Base-by-base conservation (phyloP, 2,329 filamentous ascomycete species). In the Aureobasidium sp. region DNA sequence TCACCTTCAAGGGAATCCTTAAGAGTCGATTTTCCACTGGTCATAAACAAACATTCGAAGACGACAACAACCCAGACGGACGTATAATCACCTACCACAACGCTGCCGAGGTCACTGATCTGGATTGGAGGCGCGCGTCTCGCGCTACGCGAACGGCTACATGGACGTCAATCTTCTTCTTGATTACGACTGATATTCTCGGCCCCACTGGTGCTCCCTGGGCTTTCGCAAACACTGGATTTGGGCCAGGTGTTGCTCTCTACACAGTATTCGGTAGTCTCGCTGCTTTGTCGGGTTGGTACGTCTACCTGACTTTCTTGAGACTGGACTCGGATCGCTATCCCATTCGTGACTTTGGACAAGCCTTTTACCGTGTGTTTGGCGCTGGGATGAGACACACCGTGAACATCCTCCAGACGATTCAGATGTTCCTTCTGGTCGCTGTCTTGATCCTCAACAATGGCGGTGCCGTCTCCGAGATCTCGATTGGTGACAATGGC, bases 381-480 rank as follows among this genome's bases (percentile, higher is more conserved):
- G 76, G 76, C 9, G 62, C 66, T 2, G 68, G 64, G 59, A 72
- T 72, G 25, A 72, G 76, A 15, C 70, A 77, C 62, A 57, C 73
- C 9, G 69, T 74, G 49, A 76, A 77, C 63, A 49, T 73, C 21
- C 66, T 76, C 45, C 76, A 78, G 58, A 68, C 70, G 34, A 59
- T 76, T 42, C 71, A 73, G 63, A 66, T 76, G 34, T 66, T 85
- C 10, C 74, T 83, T 42, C 79, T 79, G 48, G 79, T 83, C 2
- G 76, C 77, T 1, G 74, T 82, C 41, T 73, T 83, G 44, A 77
- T 83, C 48, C 76, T 86, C 36, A 73, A 71, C 53, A 81, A 79
- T 58, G 81, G 81, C 4, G 77, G 83, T 67, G 76, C 77, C 13
- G 76, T 84, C 29, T 80, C 78, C 0, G 79, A 84, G 66, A 73